phyloP scores from a whole-genome alignment of 495 filamentous ascomycete genomes.

The Lasiosphaeria hispida region DNA sequence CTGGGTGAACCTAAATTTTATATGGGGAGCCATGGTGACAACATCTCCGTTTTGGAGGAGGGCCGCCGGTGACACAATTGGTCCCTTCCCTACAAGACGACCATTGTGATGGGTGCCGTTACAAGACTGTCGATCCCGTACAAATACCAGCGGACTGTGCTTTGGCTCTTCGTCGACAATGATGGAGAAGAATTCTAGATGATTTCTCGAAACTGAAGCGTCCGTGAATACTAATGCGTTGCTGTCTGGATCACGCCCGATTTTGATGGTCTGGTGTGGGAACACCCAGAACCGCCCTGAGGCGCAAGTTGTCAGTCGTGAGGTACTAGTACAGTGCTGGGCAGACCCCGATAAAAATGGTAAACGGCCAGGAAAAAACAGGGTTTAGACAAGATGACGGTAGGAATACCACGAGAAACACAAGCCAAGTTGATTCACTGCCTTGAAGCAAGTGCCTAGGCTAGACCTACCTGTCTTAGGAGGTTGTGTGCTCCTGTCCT shows the following conservation, averaged over 20 bases:
- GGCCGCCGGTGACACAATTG: conserved; percentile 32
- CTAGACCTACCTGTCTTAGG: conserved; percentile 11
- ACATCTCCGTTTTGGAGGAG: conserved; percentile 57
- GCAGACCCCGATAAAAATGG: too few relatives aligned
- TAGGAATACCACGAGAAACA: background rate
- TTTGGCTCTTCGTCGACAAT: conserved; percentile 40
- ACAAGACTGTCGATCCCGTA: conserved; percentile 54
- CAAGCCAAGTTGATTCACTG: background rate
- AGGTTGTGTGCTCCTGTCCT: conserved; percentile 16
- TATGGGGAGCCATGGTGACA: conserved; percentile 41
- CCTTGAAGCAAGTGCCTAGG: background rate
- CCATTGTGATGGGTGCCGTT: conserved; percentile 58
- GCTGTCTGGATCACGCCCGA: conserved; percentile 38
- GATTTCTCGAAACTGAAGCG: conserved; percentile 52
- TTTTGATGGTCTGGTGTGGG: conserved; percentile 29
- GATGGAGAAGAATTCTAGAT: conserved; percentile 62
- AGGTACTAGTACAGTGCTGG: background rate
- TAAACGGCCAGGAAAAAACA: too few relatives aligned
- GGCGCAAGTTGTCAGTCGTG: background rate
- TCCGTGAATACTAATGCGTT: conserved; percentile 43
- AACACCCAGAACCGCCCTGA: conserved; percentile 21
- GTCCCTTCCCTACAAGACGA: conserved; percentile 38
- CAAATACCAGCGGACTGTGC: conserved; percentile 55
- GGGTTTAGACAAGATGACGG: too few relatives aligned
- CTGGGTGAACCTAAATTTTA: conserved; percentile 36